Evolutionary conservation across 495 filamentous ascomycete species (phyloP).

Genomic region (Penicillium turbatum): DNA sequence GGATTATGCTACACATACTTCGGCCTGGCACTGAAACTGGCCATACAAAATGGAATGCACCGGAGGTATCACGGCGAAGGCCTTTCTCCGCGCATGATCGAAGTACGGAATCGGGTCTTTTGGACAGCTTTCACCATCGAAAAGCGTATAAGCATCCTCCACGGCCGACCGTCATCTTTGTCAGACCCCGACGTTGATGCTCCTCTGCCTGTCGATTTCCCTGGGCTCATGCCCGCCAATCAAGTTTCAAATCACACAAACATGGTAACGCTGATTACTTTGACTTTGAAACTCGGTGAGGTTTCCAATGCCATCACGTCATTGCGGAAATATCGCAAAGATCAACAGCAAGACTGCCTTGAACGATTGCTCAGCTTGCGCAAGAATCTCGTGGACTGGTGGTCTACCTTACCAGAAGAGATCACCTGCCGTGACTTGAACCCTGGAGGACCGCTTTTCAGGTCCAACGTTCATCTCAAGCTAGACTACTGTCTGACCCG

Average conservation of each 20-base stretch:
- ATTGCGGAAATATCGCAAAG: conserved; percentile 37
- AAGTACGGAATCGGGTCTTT: conserved; percentile 48
- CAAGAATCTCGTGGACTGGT: conserved; percentile 46
- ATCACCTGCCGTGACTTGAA: conserved; percentile 40
- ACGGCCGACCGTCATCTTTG: conserved; percentile 45
- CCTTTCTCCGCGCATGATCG: conserved; percentile 38
- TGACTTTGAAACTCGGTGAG: conserved; percentile 45
- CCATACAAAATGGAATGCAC: conserved; percentile 54
- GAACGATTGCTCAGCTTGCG: conserved; percentile 40
- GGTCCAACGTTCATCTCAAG: conserved; percentile 48
- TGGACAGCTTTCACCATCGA: conserved; percentile 52
- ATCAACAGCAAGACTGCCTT: conserved; percentile 43
- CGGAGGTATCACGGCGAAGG: conserved; percentile 46
- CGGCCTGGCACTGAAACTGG: conserved; percentile 46
- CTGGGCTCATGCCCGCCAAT: conserved; percentile 31
- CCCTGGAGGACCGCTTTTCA: conserved; percentile 37
- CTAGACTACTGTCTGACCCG: conserved; percentile 47
- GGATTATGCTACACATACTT: conserved; percentile 51
- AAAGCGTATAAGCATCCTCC: conserved; percentile 44
- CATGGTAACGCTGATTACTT: conserved; percentile 42
- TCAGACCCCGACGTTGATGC: conserved; percentile 45
- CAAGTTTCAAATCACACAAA: conserved; percentile 44
- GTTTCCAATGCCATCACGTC: conserved; percentile 42
- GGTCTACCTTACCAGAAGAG: conserved; percentile 45
- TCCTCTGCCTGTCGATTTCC: conserved; percentile 43